Evolutionary conservation across 2,329 filamentous ascomycete species (phyloP).

Genomic region (Tolypocladium nubicola): DNA sequence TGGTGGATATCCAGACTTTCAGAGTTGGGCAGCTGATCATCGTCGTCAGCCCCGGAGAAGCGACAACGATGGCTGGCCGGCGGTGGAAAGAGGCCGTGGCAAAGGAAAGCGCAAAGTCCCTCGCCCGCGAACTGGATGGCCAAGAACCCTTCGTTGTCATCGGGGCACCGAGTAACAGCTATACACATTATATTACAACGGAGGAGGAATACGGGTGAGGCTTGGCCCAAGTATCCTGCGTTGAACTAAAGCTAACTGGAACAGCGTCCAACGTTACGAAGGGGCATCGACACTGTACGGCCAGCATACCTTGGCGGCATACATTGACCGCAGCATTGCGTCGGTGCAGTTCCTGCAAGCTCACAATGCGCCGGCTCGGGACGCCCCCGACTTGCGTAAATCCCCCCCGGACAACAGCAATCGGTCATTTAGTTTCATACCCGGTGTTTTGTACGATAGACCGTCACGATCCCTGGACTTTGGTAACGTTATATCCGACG

Average conservation of each 20-base stretch:
- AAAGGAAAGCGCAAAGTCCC: slow-evolving; percentile 31
- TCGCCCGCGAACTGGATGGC: slow-evolving; percentile 27
- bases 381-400: slow-evolving; percentile 32
- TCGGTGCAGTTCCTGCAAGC: slow-evolving; percentile 57
- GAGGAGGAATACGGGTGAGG: slow-evolving; percentile 48
- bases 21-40: slow-evolving; percentile 77
- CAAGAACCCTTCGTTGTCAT: slow-evolving; percentile 61
- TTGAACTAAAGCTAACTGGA: slow-evolving; percentile 6
- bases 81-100: slow-evolving; percentile 69
- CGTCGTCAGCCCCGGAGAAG: slow-evolving; percentile 77
- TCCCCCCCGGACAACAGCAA: slow-evolving; percentile 70
- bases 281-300: slow-evolving; percentile 84
- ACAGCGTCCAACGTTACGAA: slow-evolving; percentile 71
- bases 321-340: slow-evolving; percentile 68
- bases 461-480: slow-evolving; percentile 55
- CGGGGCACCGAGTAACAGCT: slow-evolving; percentile 80
- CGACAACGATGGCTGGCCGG: slow-evolving; percentile 82
- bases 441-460: slow-evolving; percentile 63
- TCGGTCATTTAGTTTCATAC: slow-evolving; percentile 66
- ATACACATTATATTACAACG: slow-evolving; percentile 69
- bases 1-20: slow-evolving; percentile 76
- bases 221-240: neutral
- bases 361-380: slow-evolving; percentile 21
- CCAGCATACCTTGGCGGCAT: slow-evolving; percentile 72
- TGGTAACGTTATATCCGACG: slow-evolving; percentile 52